Evolutionary conservation across 257 asterid species (phyloP), one percentile per base, ranked within the genome.

Genomic region (Haberlea rhodopensis): DNA sequence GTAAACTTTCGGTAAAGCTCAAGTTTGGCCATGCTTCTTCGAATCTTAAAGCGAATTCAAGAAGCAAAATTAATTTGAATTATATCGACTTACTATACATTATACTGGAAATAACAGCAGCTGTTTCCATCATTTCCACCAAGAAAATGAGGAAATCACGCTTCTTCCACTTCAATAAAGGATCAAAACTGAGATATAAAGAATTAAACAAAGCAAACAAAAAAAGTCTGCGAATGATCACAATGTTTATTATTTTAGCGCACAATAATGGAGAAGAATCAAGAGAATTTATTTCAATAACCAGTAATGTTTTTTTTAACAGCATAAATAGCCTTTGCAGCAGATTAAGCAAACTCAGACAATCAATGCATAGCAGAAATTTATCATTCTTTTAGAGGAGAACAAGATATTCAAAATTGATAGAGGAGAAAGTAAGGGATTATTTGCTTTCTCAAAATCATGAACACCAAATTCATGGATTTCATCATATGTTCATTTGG

Each of bases 1-100:
- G 98, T 89, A 68, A 92, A 89, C 74, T 87, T 92, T 53, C 97
- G 80, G 53, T 90, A 90, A 25, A 90, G 94, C 84, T 90, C 96
- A 71, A 90, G 97, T 73, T 90, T 87, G 68, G 89, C 88, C 83
- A 84, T 73, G 79, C 97, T 89, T 80, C 95, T 82, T 15, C 95
- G 91, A 58, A 87, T 81, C 98, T 92, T 34, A 57, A 52, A 74
- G 0, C 46, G 65, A 72, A 70, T 60, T n/a, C 60, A 59, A 69
- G 24, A 75, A 62, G 40, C 32, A 64, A 52, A 61, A 53, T 24
- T 58, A 16, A 5, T 27, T 37, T 52, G 31, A 57, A 31, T 52
- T 37, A 31, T 11, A 56, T 54, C 28, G 7, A 31, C 20, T 15
- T 60, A 34, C 4, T 22, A 46, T 26, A 24, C 52, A n/a, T 25